A percentile compares a stretch with the other conserved stretches of the same genome.
Evolutionary conservation across 2,329 filamentous ascomycete genomes (phyloP).

Genomic region (Exophiala sp.): DNA sequence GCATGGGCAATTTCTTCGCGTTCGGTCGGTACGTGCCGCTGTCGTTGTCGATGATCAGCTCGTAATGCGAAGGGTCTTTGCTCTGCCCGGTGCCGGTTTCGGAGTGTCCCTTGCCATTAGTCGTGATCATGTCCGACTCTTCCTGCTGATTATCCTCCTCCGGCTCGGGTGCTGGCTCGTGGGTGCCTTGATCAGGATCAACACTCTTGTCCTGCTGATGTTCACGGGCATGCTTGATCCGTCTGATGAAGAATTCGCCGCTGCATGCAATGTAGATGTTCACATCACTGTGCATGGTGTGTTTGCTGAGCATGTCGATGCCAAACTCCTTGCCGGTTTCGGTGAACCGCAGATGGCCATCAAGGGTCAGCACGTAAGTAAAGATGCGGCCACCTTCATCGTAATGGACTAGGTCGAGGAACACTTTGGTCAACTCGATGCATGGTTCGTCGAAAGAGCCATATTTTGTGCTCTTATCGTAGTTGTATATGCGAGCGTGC

Average conservation of each 20-base stretch:
- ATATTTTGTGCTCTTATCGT: constrained; percentile 69
- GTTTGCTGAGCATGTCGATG: constrained; percentile 88
- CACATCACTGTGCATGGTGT: constrained; percentile 95
- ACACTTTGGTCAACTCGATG: constrained; percentile 69
- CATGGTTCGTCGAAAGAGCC: constrained; percentile 66
- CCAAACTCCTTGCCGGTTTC: constrained; percentile 95
- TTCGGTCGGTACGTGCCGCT: constrained; percentile 90
- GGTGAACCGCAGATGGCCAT: constrained; percentile 83
- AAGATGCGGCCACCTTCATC: constrained; percentile 83
- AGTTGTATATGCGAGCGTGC: constrained; percentile 85
- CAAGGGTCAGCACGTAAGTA: constrained; percentile 86
- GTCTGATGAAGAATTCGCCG: constrained; percentile 86
- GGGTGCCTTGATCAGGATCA: constrained; percentile 39
- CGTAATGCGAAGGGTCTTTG: constrained; percentile 62
- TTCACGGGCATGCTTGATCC: constrained; percentile 53
- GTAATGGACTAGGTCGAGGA: constrained; percentile 81
- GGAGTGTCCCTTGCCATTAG: neutral
- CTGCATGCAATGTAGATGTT: constrained; percentile 87
- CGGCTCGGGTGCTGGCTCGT: constrained; percentile 47
- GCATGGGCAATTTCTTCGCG: constrained; percentile 66
- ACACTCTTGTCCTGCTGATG: constrained; percentile 26
- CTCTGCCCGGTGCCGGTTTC: neutral
- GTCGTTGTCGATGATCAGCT: constrained; percentile 92
- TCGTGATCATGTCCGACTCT: neutral
- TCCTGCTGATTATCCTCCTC: constrained; percentile 31